A percentile compares a stretch with the other conserved stretches of the same genome.
These are phyloP conservation scores for Hericium alpestre DNA, from an alignment of 768 basidiomycete genomes.

Conservation along the genomic window DNA sequence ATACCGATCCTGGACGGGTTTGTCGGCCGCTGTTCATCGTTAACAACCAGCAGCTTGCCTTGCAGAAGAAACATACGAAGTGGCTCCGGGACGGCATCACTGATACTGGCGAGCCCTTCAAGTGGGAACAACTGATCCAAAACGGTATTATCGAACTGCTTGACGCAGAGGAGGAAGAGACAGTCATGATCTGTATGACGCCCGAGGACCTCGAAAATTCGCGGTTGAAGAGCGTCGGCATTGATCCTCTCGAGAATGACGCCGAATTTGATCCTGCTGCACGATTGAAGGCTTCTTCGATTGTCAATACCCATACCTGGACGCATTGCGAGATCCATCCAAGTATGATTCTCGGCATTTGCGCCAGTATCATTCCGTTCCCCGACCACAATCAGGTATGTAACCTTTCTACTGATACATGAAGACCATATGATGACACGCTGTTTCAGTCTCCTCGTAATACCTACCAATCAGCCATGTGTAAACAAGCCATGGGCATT, in stretches of 20 bases:
- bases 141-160: conserved; percentile 86
- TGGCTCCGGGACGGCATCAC: conserved; percentile 46
- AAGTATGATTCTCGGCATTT: conserved; percentile 97
- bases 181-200: conserved; percentile 99
- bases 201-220: conserved; percentile 90
- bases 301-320: conserved; percentile 81
- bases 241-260: conserved; percentile 40
- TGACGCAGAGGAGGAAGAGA: conserved; percentile 99
- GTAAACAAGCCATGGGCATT: conserved; percentile 99
- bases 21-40: conserved; percentile 97
- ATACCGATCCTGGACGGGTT: conserved; percentile 94
- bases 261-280: conserved; percentile 78
- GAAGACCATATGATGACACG: conserved; percentile 3
- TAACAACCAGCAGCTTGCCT: conserved; percentile 72
- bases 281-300: conserved; percentile 59
- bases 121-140: conserved; percentile 80
- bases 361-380: conserved; percentile 98
- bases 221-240: conserved; percentile 49
- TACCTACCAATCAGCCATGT: conserved; percentile 99
- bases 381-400: conserved; percentile 97
- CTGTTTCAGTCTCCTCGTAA: conserved; percentile 88
- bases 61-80: conserved; percentile 78
- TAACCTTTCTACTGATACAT: conserved; percentile 4
- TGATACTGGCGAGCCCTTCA: conserved; percentile 44
- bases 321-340: conserved; percentile 99